Evolutionary conservation across 148 eudicot species (phyloP), one percentile per base, ranked within the genome.

Genomic region (Amaranthus hypochondriacus): DNA sequence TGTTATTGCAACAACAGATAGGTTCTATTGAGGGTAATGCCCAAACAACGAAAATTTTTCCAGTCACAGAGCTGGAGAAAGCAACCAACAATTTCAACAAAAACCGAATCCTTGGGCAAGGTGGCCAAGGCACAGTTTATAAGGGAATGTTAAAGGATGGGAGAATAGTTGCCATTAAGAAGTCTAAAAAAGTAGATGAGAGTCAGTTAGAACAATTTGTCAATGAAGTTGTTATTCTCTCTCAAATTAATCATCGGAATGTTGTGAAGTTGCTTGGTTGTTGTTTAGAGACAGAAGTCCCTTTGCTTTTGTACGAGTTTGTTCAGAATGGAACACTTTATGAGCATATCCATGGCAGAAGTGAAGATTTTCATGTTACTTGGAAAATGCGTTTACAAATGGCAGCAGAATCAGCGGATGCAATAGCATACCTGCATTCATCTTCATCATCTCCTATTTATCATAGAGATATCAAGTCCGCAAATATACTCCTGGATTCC

Each of bases 331-430:
- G 78, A 48, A 75, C 78, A 48, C 66, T 75, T 43, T 67, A 67
- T 28, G 54, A 75, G 14, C 78, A 47, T 39, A 28, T 68, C 9
- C 76, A 73, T 39, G 51, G 7, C n/a, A 58, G 52, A 21, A 39
- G 58, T 56, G 58, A 75, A 67, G 78, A 75, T 28, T 75, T 75
- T 44, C 78, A 58, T 6, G 2, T 68, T 7, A 68, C 60, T 3
- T 68, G 78, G 78, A 75, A 57, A 75, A 67, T 75, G 78, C 72
- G 72, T 0, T 49, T 75, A n/a, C 72, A 75, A 68, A 68, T 75
- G 56, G 66, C 78, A 49, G 66, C 78, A 4, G 78, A 68, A 48
- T 75, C 78, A 49, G 73, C 73, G 2, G 72, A 54, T 18, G 78
- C 72, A 56, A 7, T 75, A 3, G 76, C 69, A 39, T 73, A 73